Evolutionary conservation across 1,284 basidiomycete species (phyloP), one percentile per base, ranked within the genome.

Genomic region (Cerioporus squamosus): DNA sequence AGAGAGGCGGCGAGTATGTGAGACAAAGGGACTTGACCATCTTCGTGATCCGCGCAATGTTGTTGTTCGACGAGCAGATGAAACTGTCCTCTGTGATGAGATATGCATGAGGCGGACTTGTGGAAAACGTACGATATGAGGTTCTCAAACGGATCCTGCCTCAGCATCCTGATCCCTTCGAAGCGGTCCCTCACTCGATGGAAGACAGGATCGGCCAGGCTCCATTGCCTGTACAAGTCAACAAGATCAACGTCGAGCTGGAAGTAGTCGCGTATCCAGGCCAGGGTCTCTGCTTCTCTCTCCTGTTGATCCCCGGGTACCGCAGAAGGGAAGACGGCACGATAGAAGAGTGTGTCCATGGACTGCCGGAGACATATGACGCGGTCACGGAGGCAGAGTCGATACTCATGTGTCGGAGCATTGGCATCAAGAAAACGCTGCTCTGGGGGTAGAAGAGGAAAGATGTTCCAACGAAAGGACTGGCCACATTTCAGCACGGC

Each of bases 61-160:
- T 97, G 73, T 99, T 99, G 70, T 98, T 99, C 1, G 95, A 94
- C 17, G 95, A 98, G 70, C 97, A 99, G 64, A 99, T 98, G 77
- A 99, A 99, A 9, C 95, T 97, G 62, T 3, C 44, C 63, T 42
- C 36, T 10, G 26, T 20, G 18, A 17, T 46, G 29, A 57, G 46
- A 47, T 7, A n/a, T 38, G n/a, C 6, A 45, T 10, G 14, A 31
- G 17, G 20, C n/a, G 20, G 45, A 20, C 50, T 51, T 55, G 31
- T n/a, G 12, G 53, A 29, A 45, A 43, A 85, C 93, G 67, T 72
- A 96, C 94, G 92, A 94, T 44, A 97, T 77, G 24, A 97, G 81
- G 67, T 92, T 96, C 75, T 98, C 97, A 90, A 95, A 99, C 54
- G 95, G 94, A 70, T 98, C 95, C 72, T 99, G 97, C 63, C 94